Conservation (phyloP, 345 rosid genomes). For the Sisymbrium altissimum region DNA sequence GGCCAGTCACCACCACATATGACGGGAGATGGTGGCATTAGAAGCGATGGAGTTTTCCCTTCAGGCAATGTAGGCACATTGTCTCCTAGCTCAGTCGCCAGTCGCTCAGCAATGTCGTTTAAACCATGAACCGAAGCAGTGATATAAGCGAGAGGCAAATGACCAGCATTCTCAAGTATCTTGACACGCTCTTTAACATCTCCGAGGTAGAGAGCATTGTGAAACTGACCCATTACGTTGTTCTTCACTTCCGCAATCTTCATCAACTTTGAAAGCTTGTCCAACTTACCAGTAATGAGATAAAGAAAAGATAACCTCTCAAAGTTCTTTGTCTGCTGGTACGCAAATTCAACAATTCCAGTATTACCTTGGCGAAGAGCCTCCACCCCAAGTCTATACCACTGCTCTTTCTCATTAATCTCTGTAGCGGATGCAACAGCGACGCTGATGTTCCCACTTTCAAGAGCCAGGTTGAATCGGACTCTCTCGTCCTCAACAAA, state of each 20-base stretch:
- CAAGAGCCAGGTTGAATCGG: slow-evolving; percentile 88
- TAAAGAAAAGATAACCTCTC: slow-evolving; percentile 94
- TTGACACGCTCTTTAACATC: slow-evolving; percentile 86
- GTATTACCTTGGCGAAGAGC: slow-evolving; percentile 98
- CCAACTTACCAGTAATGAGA: slow-evolving; percentile 82
- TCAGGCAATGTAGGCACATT: slow-evolving; percentile 65
- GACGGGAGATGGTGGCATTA: slow-evolving; percentile 76
- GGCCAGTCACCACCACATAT: slow-evolving; percentile 96
- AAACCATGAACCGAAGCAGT: slow-evolving; percentile 87
- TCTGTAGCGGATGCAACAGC: slow-evolving; percentile 97
- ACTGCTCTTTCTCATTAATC: slow-evolving; percentile 92
- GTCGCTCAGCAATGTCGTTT: slow-evolving; percentile 62
- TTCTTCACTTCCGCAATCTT: slow-evolving; percentile 92
- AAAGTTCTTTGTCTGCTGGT: slow-evolving; percentile 93
- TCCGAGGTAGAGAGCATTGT: slow-evolving; percentile 85
- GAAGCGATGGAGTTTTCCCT: slow-evolving; percentile 67
- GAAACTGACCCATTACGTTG: slow-evolving; percentile 96
- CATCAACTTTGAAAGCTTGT: slow-evolving; percentile 84
- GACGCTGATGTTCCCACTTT: slow-evolving; percentile 90
- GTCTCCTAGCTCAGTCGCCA: slow-evolving; percentile 72
- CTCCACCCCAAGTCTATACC: slow-evolving; percentile 93
- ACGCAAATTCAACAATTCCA: slow-evolving; percentile 89
- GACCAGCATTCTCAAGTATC: slow-evolving; percentile 85
- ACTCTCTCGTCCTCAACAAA: slow-evolving; percentile 95
- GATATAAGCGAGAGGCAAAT: slow-evolving; percentile 79